Evolutionary conservation across 768 basidiomycete genomes (phyloP).

Genomic region (Leucocoprinus leucothites): DNA sequence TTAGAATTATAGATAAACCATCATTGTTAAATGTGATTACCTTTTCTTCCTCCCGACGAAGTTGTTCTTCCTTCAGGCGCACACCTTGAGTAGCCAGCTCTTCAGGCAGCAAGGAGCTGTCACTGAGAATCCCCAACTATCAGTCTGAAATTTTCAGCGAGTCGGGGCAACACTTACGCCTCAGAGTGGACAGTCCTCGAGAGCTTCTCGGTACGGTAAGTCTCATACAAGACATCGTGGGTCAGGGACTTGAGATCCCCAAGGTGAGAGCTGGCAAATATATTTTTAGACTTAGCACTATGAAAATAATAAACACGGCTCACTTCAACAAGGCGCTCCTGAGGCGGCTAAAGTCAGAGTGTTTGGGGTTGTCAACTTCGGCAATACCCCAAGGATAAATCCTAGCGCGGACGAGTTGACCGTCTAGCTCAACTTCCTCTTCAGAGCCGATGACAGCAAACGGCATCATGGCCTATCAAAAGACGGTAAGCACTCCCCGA

Average conservation of each 20-base stretch:
- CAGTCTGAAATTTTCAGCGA: conserved; percentile 14
- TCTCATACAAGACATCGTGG: conserved; percentile 92
- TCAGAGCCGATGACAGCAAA: conserved; percentile 98
- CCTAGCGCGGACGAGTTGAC: conserved; percentile 86
- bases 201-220: conserved; percentile 96
- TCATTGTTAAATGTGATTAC: conserved; percentile 30
- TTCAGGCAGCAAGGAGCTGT: conserved; percentile 90
- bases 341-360: conserved; percentile 96
- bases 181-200: conserved; percentile 86
- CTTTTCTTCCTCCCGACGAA: conserved; percentile 96
- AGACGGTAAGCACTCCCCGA: neutral
- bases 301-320: conserved; percentile 18
- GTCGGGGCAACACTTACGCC: conserved; percentile 42
- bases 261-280: conserved; percentile 72
- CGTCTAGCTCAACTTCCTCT: conserved; percentile 93
- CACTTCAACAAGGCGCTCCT: conserved; percentile 90
- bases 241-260: conserved; percentile 93
- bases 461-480: conserved; percentile 78
- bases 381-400: conserved; percentile 99
- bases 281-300: conserved; percentile 10
- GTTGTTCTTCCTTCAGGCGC: conserved; percentile 97
- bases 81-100: conserved; percentile 97
- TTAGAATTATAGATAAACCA: conserved; percentile 9
- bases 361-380: conserved; percentile 98
- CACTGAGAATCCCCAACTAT: conserved; percentile 38